Conservation (phyloP, 306 rosid genomes). For the Lathyrus oleraceus region DNA sequence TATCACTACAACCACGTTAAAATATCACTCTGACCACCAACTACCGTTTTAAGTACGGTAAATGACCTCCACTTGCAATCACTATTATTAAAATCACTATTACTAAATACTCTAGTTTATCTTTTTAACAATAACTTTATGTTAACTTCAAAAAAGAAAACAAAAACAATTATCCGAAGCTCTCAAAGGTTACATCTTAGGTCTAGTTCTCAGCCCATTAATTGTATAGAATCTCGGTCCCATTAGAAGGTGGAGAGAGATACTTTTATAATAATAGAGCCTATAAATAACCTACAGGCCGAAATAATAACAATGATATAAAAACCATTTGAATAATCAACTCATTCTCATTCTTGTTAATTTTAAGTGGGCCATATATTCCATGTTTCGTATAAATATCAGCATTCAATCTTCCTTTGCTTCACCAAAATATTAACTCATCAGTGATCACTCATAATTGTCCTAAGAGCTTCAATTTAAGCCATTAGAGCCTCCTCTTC, state of each 20-base stretch:
- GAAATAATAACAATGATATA: neutral
- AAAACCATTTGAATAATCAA: neutral
- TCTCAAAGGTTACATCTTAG: neutral
- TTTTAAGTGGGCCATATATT: constrained; percentile 1
- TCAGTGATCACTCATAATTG: constrained; percentile 2
- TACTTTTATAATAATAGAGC: neutral
- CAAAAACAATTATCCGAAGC: neutral
- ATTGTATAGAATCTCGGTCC: neutral
- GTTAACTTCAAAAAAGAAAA: too few species aligned
- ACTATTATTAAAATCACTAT: too few species aligned
- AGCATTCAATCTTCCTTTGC: neutral
- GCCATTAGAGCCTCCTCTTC: neutral
- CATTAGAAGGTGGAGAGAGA: neutral
- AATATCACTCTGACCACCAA: too few species aligned
- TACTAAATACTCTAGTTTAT: too few species aligned
- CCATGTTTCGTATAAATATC: constrained; percentile 9
- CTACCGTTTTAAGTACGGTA: too few species aligned
- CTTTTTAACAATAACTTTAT: too few species aligned
- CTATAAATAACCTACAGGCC: neutral
- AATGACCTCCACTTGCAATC: too few species aligned
- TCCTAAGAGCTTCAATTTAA: neutral
- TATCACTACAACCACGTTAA: too few species aligned
- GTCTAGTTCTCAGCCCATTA: neutral
- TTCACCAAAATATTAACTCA: neutral
- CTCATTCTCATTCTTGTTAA: neutral